Conservation (phyloP, 331 rosid genomes). For the Saraca asoca region DNA sequence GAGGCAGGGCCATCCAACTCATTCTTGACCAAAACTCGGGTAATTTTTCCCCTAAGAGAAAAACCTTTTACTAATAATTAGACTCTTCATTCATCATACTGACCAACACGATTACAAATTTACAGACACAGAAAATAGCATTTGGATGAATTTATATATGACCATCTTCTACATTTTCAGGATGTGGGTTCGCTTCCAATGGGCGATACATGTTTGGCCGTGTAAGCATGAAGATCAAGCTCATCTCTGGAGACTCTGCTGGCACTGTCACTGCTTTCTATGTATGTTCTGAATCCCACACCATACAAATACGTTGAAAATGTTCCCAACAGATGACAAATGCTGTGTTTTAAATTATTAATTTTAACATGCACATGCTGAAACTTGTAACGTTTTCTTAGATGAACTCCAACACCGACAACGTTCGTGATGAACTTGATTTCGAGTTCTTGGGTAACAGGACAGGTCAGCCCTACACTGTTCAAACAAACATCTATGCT, state of each 20-base stretch:
- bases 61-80: not conserved
- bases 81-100: too few relatives aligned
- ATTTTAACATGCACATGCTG: not conserved
- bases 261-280: conserved; percentile 95
- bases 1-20: conserved; percentile 77
- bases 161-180: conserved; percentile 37
- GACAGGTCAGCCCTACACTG: conserved; percentile 80
- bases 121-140: not conserved
- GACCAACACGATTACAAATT: too few relatives aligned
- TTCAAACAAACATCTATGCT: conserved; percentile 83
- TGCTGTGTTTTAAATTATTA: not conserved
- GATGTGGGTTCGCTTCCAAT: conserved; percentile 86
- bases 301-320: not conserved
- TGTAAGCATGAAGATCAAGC: conserved; percentile 95
- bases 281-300: conserved; percentile 35
- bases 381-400: conserved; percentile 14
- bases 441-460: conserved; percentile 94
- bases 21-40: conserved; percentile 79
- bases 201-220: conserved; percentile 75
- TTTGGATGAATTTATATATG: not conserved
- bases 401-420: conserved; percentile 83
- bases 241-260: conserved; percentile 84
- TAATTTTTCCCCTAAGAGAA: conserved; percentile 6
- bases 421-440: conserved; percentile 80
- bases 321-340: not conserved